These are phyloP conservation scores for Leccinum truebloodii DNA, from an alignment of 768 basidiomycete species.

Conservation along the genomic window DNA sequence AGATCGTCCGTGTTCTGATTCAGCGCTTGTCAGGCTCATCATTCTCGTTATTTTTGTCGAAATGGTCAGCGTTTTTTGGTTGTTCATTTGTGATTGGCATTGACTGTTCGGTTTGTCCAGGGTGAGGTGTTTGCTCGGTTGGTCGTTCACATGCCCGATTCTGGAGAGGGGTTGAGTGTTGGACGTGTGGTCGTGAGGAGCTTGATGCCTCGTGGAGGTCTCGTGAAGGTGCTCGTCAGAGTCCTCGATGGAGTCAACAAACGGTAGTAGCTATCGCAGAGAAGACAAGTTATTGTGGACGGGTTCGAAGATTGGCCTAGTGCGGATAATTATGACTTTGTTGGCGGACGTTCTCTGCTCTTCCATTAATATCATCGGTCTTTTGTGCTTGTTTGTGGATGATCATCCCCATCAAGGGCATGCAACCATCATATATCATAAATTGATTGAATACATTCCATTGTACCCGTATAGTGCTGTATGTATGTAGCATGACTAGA, in stretches of 20 bases:
- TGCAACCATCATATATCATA: too few species aligned
- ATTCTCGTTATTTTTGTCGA: constrained; percentile 89
- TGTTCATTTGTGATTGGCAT: too few species aligned
- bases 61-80: constrained; percentile 47
- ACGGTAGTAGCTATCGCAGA: not conserved
- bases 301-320: not conserved
- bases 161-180: constrained; percentile 3
- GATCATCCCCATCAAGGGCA: too few species aligned
- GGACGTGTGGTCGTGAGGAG: constrained; percentile 9
- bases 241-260: constrained; percentile 18
- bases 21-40: constrained; percentile 66
- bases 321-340: not conserved
- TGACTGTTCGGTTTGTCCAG: constrained; percentile 33
- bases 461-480: not conserved
- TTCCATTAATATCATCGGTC: not conserved
- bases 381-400: too few species aligned
- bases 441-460: not conserved
- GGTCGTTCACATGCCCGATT: constrained; percentile 51
- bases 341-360: not conserved
- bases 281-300: not conserved
- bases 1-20: constrained; percentile 38
- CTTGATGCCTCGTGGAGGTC: constrained; percentile 27
- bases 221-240: constrained; percentile 23
- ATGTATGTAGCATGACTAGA: too few species aligned
- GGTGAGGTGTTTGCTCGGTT: constrained; percentile 83